Conservation (phyloP, 2,329 filamentous ascomycete species). For the Elsinoe necatrix region DNA sequence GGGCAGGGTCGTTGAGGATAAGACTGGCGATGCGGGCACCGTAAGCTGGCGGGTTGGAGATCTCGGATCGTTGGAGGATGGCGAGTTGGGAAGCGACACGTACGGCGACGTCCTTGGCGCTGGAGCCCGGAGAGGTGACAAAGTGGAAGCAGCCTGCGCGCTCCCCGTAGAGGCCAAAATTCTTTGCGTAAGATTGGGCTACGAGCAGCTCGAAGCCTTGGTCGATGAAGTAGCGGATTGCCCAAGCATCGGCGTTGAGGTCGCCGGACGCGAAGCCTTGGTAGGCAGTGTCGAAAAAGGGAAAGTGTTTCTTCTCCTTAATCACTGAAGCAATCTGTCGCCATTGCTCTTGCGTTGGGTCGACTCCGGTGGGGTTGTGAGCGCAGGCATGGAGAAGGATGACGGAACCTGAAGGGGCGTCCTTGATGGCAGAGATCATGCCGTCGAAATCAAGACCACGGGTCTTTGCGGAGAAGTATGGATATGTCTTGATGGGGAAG, state of each 20-base stretch:
- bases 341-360: conserved; percentile 92
- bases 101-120: conserved; percentile 51
- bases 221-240: conserved; percentile 89
- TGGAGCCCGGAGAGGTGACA: conserved; percentile 63
- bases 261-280: conserved; percentile 95
- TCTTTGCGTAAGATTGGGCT: conserved; percentile 48
- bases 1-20: conserved; percentile 69
- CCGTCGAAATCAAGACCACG: conserved; percentile 87
- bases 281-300: conserved; percentile 97
- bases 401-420: conserved; percentile 52
- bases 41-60: conserved; percentile 92
- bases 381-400: conserved; percentile 54
- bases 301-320: conserved; percentile 73
- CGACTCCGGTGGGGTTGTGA: conserved; percentile 96
- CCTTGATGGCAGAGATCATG: conserved; percentile 81
- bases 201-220: conserved; percentile 66
- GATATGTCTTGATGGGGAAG: conserved; percentile 71
- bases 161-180: conserved; percentile 83
- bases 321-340: conserved; percentile 75
- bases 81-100: conserved; percentile 81
- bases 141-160: conserved; percentile 95
- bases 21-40: conserved; percentile 80
- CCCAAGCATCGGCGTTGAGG: conserved; percentile 73
- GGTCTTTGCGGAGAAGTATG: conserved; percentile 84
- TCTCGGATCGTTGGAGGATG: conserved; percentile 92